These are phyloP conservation scores for Eucalyptus polybractea DNA, from an alignment of 345 rosid species.

Conservation along the genomic window DNA sequence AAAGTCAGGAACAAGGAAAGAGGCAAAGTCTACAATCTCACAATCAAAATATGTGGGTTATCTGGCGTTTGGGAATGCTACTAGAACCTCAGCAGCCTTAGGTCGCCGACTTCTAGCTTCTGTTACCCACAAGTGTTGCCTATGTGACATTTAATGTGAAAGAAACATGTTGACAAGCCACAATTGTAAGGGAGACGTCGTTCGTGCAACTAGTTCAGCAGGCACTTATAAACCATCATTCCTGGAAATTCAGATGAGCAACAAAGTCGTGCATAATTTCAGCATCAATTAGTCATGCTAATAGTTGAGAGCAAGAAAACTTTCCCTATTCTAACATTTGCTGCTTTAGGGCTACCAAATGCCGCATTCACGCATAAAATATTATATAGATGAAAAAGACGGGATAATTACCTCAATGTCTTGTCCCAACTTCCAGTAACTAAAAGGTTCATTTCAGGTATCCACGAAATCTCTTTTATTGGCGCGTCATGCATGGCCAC, in stretches of 20 bases:
- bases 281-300: neutral
- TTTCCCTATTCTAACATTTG: neutral
- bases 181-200: neutral
- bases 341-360: neutral
- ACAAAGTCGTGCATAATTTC: neutral
- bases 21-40: neutral
- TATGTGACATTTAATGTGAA: neutral
- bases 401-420: slow-evolving; percentile 51
- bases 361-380: neutral
- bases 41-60: neutral
- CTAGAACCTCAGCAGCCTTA: neutral
- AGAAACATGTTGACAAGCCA: neutral
- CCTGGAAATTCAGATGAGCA: neutral
- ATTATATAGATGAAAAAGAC: neutral
- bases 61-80: neutral
- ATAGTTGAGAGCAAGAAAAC: neutral
- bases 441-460: slow-evolving; percentile 80
- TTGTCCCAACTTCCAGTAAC: slow-evolving; percentile 95
- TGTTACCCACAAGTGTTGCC: neutral
- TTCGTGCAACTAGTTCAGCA: neutral
- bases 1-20: neutral
- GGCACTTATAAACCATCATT: neutral
- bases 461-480: slow-evolving; percentile 75
- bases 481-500: slow-evolving; percentile 96
- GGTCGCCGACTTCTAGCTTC: neutral